Evolutionary conservation across 2,329 filamentous ascomycete genomes (phyloP).

Genomic region (Grosmannia huntii): DNA sequence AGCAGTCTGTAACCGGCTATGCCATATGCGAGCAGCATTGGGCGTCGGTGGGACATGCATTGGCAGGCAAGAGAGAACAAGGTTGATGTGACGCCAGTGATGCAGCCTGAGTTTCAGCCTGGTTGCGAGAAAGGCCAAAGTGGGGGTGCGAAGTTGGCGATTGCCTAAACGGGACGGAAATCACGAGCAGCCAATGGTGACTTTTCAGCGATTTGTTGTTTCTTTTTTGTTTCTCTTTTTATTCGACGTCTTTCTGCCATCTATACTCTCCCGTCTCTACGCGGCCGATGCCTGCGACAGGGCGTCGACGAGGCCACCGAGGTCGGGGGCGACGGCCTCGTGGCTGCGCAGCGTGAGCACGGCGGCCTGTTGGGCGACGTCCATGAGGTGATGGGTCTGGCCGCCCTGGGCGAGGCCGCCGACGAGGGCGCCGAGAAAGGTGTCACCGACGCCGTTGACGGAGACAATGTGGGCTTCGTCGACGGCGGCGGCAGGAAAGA

Average conservation of each 20-base stretch:
- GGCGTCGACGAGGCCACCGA: conserved; percentile 13
- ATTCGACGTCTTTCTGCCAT: background rate
- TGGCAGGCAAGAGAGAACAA: too few relatives aligned
- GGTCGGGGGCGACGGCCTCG: conserved; percentile 46
- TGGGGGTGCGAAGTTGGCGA: background rate
- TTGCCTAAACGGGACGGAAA: background rate
- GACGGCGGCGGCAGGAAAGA: conserved; percentile 49
- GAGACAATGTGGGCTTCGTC: conserved; percentile 56
- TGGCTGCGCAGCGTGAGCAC: conserved; percentile 63
- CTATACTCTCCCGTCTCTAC: background rate
- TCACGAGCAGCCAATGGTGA: too few relatives aligned
- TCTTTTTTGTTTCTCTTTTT: background rate
- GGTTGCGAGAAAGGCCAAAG: background rate
- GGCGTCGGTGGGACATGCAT: too few relatives aligned
- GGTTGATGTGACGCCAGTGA: conserved; percentile 2
- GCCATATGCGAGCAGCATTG: background rate
- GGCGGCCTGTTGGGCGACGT: conserved; percentile 70
- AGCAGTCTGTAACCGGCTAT: too few relatives aligned
- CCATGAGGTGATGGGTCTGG: conserved; percentile 49
- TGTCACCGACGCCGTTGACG: conserved; percentile 91
- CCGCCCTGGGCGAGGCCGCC: conserved; percentile 57
- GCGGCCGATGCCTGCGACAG: conserved; percentile 11
- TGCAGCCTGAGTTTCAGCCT: background rate
- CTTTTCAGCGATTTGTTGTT: background rate
- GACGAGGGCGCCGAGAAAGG: conserved; percentile 76